Base-by-base conservation (phyloP, 352 stramenopile genomes). In the Blastocystis sp. region DNA sequence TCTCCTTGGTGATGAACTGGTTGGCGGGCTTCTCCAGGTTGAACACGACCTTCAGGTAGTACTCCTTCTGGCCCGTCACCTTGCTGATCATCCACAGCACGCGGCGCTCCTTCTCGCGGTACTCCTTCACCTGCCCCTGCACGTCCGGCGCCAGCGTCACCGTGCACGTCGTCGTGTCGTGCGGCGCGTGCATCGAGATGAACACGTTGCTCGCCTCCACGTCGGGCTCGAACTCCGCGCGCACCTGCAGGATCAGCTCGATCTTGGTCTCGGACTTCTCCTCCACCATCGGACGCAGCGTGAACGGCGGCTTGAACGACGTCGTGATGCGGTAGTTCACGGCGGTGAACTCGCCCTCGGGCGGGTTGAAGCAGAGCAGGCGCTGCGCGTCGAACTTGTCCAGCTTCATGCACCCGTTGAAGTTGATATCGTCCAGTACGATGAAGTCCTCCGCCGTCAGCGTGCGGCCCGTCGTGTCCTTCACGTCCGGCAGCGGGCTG, bases 281-380 rank as follows among this genome's bases (percentile, higher is more conserved):
- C 84, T 98, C 96, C 76, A 99, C 95, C 48, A 94, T 96, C 40
- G 96, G 96, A 87, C 98, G 98, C 81, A 99, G 98, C 64, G 95
- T 94, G 92, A 98, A 99, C 19, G 97, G 97, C 34, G 94, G 94
- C 54, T 94, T 93, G 92, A 98, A 99, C 88, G 98, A 95, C 60
- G 94, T 94, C 3, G 96, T 98, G 76, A 98, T 96, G 74, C 97
- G 94, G 92, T 99, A 99, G 91, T 98, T 98, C 45, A 98, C 95
- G 64, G 98, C 93, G 28, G 94, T 92, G 89, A 97, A 96, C 89
- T 96, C 94, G 89, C 94, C 94, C 90, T 97, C 94, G 6, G 93
- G 94, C 74, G 94, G 93, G 38, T 94, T 92, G 90, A 97, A 96
- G 76, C 93, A 94, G 40, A 96, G 91, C 89, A 95, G 92, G 64